Evolutionary conservation across 2,329 filamentous ascomycete species (phyloP).

Genomic region (Diaporthe sp.): DNA sequence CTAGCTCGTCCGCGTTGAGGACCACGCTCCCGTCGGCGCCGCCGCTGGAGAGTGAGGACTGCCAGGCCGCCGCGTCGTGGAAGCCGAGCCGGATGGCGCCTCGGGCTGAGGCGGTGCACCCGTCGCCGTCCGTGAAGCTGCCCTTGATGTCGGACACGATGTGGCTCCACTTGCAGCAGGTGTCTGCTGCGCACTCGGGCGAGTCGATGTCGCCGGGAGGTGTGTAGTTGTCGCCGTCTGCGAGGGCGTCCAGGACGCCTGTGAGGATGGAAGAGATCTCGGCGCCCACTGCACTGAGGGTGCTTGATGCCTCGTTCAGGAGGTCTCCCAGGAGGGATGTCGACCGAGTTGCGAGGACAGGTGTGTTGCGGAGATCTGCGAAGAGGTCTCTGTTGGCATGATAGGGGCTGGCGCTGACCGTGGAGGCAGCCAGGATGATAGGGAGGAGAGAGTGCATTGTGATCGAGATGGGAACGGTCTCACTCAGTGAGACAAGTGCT

Average conservation of each 20-base stretch:
- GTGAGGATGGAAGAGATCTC: conserved; percentile 31
- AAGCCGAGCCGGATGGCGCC: conserved; percentile 62
- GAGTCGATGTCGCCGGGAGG: conserved; percentile 40
- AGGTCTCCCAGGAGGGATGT: conserved; percentile 34
- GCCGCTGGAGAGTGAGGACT: conserved; percentile 51
- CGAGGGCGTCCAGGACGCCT: conserved; percentile 19
- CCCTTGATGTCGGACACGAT: conserved; percentile 53
- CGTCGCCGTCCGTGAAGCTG: conserved; percentile 37
- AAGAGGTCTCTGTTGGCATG: conserved; percentile 11
- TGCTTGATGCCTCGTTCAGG: conserved; percentile 18
- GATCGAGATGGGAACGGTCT: neutral
- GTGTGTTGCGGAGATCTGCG: conserved; percentile 15
- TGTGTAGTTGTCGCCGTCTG: conserved; percentile 16
- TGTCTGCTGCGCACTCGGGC: conserved; percentile 46
- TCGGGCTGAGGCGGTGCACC: conserved; percentile 57
- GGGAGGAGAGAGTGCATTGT: conserved; percentile 19
- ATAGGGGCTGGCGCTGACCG: neutral
- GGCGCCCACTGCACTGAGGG: conserved; percentile 15
- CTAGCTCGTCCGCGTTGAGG: conserved; percentile 54
- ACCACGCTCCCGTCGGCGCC: conserved; percentile 63
- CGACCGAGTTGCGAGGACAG: conserved; percentile 15
- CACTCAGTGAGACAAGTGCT: neutral
- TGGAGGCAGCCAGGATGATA: neutral
- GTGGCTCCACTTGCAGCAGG: conserved; percentile 57
- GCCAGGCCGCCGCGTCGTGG: conserved; percentile 62